These are phyloP conservation scores for Dianthus caryophyllus DNA, from an alignment of 148 eudicot genomes.

Conservation along the genomic window DNA sequence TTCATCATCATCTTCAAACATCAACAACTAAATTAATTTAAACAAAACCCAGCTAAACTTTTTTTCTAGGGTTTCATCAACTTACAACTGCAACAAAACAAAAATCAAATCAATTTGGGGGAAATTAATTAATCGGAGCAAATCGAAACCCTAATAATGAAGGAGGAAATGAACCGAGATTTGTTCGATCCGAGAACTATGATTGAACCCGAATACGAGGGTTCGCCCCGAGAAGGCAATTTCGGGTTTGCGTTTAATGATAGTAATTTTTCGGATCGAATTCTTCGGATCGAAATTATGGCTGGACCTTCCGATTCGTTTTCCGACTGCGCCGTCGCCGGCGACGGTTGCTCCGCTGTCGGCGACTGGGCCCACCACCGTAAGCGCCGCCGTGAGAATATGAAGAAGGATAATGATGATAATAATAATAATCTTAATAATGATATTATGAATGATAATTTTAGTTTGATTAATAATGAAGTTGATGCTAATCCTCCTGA, in stretches of 20 bases:
- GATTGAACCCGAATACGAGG: slow-evolving; percentile 53
- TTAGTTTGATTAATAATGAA: background rate
- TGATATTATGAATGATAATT: background rate
- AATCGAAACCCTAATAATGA: slow-evolving; percentile 17
- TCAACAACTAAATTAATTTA: no score
- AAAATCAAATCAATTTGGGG: background rate
- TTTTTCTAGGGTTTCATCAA: slow-evolving; percentile 19
- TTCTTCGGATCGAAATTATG: slow-evolving; percentile 71
- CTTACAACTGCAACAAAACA: no score
- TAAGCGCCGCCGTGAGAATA: slow-evolving; percentile 63
- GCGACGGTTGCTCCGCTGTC: slow-evolving; percentile 43
- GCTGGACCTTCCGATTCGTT: slow-evolving; percentile 50
- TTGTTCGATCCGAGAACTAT: slow-evolving; percentile 67
- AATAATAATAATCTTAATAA: background rate
- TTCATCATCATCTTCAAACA: background rate
- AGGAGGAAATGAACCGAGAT: slow-evolving; percentile 38
- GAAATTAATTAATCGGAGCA: background rate
- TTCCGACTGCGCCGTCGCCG: slow-evolving; percentile 38
- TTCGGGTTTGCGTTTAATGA: slow-evolving; percentile 87
- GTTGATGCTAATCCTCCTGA: background rate
- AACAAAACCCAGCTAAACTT: slow-evolving; percentile 10
- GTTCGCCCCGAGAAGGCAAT: slow-evolving; percentile 46
- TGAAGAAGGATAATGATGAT: slow-evolving; percentile 28
- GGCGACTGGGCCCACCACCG: slow-evolving; percentile 75
- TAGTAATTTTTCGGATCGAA: slow-evolving; percentile 82